Evolutionary conservation across 768 basidiomycete species (phyloP).

Genomic region (Lentinus tigrinus): DNA sequence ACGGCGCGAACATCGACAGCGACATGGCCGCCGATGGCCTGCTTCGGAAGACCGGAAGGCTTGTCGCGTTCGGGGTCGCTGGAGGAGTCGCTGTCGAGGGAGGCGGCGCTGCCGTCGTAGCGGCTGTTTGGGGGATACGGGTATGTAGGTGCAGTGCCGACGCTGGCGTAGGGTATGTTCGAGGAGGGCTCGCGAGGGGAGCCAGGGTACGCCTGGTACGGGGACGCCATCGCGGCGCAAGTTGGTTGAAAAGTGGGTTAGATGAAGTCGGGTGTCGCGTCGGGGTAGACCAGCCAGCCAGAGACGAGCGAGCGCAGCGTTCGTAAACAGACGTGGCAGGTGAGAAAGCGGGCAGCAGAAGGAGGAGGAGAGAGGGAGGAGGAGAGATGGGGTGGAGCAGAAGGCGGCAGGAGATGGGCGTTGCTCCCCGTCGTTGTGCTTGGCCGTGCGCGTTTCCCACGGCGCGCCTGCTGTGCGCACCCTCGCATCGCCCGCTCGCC

Average conservation of each 20-base stretch:
- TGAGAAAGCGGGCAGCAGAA: neutral
- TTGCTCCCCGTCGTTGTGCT: neutral
- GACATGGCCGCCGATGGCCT: neutral
- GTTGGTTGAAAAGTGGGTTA: neutral
- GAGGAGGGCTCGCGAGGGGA: conserved; percentile 9
- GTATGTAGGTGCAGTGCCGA: conserved; percentile 7
- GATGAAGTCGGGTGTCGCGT: conserved; percentile 1
- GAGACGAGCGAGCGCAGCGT: neutral
- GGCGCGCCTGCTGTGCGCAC: neutral
- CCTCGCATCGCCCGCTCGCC: neutral
- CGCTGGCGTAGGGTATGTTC: conserved; percentile 16
- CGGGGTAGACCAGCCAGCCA: conserved; percentile 7
- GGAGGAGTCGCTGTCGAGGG: conserved; percentile 17
- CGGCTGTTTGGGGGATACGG: conserved; percentile 18
- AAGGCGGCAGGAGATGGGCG: no score
- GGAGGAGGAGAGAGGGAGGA: neutral
- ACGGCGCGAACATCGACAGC: conserved; percentile 19
- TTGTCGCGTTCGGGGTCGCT: conserved; percentile 11
- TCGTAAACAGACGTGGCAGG: neutral
- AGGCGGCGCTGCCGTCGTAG: conserved; percentile 16
- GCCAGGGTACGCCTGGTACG: conserved; percentile 19
- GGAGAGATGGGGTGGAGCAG: neutral
- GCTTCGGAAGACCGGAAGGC: neutral
- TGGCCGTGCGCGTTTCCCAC: neutral
- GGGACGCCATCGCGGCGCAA: conserved; percentile 9